phyloP scores from a whole-genome alignment of 257 asterid genomes.

The Scutellaria minor region DNA sequence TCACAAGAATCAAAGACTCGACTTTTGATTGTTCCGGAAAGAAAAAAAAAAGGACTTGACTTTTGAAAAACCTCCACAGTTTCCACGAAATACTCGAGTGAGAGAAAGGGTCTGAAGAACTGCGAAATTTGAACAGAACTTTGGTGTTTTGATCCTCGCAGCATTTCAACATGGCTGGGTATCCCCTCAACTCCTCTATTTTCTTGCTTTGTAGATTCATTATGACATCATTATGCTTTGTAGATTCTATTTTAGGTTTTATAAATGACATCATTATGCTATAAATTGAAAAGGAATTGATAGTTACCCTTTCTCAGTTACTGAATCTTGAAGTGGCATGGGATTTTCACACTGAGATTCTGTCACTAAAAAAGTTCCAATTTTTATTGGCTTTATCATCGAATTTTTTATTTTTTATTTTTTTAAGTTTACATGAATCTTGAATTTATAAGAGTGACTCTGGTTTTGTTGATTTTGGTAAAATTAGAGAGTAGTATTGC shows the following conservation, averaged over 20 bases:
- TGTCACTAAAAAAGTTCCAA: constrained; percentile 30
- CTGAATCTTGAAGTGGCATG: constrained; percentile 33
- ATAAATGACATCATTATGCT: background rate
- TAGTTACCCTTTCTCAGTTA: background rate
- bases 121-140: background rate
- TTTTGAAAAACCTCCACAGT: constrained; percentile 1
- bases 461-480: constrained; percentile 39
- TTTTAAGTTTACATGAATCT: constrained; percentile 39
- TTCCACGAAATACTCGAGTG: constrained; percentile 1
- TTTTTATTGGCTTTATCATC: constrained; percentile 30
- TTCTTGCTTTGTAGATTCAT: constrained; percentile 16
- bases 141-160: constrained; percentile 25
- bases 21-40: background rate
- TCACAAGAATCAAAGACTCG: constrained; percentile 32
- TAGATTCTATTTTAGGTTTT: constrained; percentile 17
- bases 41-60: constrained; percentile 1
- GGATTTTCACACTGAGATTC: constrained; percentile 26
- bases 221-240: constrained; percentile 3
- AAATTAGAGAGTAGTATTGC: background rate
- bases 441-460: constrained; percentile 21
- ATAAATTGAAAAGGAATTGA: background rate
- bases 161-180: constrained; percentile 66
- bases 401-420: constrained; percentile 24
- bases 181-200: constrained; percentile 18
- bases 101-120: background rate